These are phyloP conservation scores for Rhododendron ovatum DNA, from an alignment of 148 eudicot species.

Conservation along the genomic window DNA sequence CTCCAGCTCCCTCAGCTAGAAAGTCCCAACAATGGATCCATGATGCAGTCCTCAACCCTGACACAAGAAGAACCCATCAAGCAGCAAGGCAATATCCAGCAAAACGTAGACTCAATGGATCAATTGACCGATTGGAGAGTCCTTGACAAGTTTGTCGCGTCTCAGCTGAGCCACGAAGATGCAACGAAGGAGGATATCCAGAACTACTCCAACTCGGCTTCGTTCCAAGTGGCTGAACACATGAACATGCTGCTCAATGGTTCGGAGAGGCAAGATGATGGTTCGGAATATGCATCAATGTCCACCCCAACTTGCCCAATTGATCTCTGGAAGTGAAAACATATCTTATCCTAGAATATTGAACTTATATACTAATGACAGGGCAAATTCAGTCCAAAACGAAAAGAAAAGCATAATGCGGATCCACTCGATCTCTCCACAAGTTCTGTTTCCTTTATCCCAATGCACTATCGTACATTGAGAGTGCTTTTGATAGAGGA, in stretches of 20 bases:
- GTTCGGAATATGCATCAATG: slow-evolving; percentile 41
- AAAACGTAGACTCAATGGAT: slow-evolving; percentile 30
- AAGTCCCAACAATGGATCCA: slow-evolving; percentile 36
- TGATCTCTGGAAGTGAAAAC: slow-evolving; percentile 59
- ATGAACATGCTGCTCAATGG: slow-evolving; percentile 36
- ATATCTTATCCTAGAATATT: not conserved
- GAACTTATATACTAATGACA: slow-evolving; percentile 2
- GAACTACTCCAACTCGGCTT: slow-evolving; percentile 20
- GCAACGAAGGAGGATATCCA: slow-evolving; percentile 26
- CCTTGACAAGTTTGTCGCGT: slow-evolving; percentile 79
- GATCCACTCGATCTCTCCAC: not conserved
- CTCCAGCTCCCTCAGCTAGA: slow-evolving; percentile 70
- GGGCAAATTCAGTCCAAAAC: not conserved
- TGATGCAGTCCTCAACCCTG: slow-evolving; percentile 18
- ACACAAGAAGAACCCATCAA: slow-evolving; percentile 24
- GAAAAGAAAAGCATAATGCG: not conserved
- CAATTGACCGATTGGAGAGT: slow-evolving; percentile 80
- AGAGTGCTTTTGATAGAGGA: not conserved
- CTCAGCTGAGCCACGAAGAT: slow-evolving; percentile 67
- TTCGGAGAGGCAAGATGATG: slow-evolving; percentile 25
- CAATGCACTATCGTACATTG: not conserved
- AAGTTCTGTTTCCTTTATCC: not conserved
- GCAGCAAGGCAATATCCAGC: slow-evolving; percentile 9
- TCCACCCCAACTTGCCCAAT: slow-evolving; percentile 50
- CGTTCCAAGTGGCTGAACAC: slow-evolving; percentile 39